phyloP scores from a whole-genome alignment of 2,329 filamentous ascomycete genomes.

The Penicillium griseofulvum region DNA sequence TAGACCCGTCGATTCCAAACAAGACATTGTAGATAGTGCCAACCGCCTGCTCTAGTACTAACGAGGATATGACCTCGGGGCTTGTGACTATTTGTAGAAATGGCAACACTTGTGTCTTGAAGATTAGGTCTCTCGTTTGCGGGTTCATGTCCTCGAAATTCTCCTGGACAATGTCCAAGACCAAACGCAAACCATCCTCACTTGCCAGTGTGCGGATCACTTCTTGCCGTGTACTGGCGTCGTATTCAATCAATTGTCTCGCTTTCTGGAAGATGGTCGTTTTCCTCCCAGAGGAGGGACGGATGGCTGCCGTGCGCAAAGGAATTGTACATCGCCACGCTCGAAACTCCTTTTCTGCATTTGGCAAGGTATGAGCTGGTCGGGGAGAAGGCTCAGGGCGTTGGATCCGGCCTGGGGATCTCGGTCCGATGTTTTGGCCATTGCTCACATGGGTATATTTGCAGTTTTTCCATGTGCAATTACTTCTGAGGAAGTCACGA shows the following conservation, averaged over 20 bases:
- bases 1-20: slow-evolving; percentile 41
- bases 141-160: slow-evolving; percentile 19
- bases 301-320: neutral
- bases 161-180: slow-evolving; percentile 28
- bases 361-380: neutral
- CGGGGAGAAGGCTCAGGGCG: neutral
- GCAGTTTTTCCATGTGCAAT: slow-evolving; percentile 10
- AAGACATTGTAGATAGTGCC: slow-evolving; percentile 47
- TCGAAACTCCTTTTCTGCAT: neutral
- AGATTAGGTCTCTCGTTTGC: slow-evolving; percentile 14
- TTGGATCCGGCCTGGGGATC: neutral
- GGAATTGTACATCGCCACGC: slow-evolving; percentile 6
- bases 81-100: slow-evolving; percentile 45
- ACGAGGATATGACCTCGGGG: slow-evolving; percentile 41
- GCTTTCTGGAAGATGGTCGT: slow-evolving; percentile 25
- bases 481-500: slow-evolving; percentile 7
- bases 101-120: slow-evolving; percentile 35
- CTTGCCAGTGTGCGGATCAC: slow-evolving; percentile 29
- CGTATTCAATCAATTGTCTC: slow-evolving; percentile 22
- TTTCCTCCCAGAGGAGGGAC: slow-evolving; percentile 1
- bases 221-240: slow-evolving; percentile 25
- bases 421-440: neutral
- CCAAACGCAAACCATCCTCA: slow-evolving; percentile 30
- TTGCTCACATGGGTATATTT: slow-evolving; percentile 12
- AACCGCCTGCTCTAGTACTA: slow-evolving; percentile 43